Conservation (phyloP, 305 asterid genomes). For the Ajuga reptans region DNA sequence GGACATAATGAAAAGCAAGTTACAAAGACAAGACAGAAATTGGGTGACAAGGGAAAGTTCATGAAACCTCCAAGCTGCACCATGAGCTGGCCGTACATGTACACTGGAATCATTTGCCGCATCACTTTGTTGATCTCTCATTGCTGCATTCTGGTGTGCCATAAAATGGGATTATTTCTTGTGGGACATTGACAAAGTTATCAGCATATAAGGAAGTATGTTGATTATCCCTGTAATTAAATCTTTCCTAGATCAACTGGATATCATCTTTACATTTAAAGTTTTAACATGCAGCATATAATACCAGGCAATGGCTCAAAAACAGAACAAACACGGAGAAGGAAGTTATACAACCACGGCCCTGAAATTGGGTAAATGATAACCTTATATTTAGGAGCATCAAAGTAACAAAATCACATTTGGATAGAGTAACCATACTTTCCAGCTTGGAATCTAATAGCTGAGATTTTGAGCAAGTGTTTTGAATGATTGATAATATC, state of each 20-base stretch:
- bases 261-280: neutral
- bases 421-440: neutral
- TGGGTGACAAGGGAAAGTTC: neutral
- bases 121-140: conserved; percentile 18
- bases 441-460: neutral
- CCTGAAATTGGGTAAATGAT: neutral
- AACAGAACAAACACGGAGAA: neutral
- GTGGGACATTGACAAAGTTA: neutral
- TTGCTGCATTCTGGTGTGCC: conserved; percentile 25
- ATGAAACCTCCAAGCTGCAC: conserved; percentile 37
- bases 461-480: neutral
- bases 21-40: neutral
- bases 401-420: neutral
- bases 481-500: too few species aligned
- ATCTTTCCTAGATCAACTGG: neutral
- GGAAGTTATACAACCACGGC: neutral
- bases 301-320: neutral
- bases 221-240: neutral
- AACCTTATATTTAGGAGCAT: too few species aligned
- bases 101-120: conserved; percentile 13
- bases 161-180: neutral
- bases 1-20: conserved; percentile 4
- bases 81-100: conserved; percentile 22
- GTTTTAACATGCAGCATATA: neutral
- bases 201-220: neutral